Evolutionary conservation across 164 flowering plant genomes (phyloP), one percentile per base, ranked within the genome.

Genomic region (Piper longum): DNA sequence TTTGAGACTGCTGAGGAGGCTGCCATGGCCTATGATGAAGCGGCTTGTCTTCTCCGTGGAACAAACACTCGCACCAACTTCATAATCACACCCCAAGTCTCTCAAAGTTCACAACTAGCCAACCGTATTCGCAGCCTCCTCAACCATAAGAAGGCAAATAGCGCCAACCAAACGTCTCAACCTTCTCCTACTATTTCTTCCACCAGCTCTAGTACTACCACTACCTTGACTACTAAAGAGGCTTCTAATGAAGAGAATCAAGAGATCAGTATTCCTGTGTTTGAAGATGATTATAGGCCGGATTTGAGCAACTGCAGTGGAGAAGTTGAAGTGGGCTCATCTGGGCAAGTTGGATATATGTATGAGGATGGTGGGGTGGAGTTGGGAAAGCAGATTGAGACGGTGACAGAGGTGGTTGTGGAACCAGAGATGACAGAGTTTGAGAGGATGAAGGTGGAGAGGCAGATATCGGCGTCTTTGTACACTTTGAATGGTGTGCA

Each of bases 21-120:
- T 42, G 95, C 91, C 6, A 69, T 82, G 52, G 96, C 96, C 14
- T 88, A 88, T 58, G 96, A 88, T 61, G 86, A 88, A 68, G 96
- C 96, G n/a, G 96, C 96, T 16, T 84, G 89, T 64, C 91, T 84
- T 48, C 91, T 88, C 26, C 86, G 96, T 5, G 96, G 96, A 36
- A 74, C 89, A 7, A 86, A 86, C 17, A 84, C 96, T 43, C 80
- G 91, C 8, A 88, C 96, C 54, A 88, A 88, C 68, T 88, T 88
- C 76, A 75, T 75, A 57, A 74, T 84, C 36, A 26, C 36, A 26
- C 36, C 36, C 43, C 80, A 78, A 2, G 84, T 81, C n/a, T 83
- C 87, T 56, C 41, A 71, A 41, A 75, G 86, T 72, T 88, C 96
- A 8, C 84, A 90, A 5, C 77, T 86, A 0, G 90, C 96, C 61